A percentile compares a stretch with the other conserved stretches of the same genome.
phyloP scores from a whole-genome alignment of 192 early-diverging fungal genomes.

The Funneliformis geosporum region DNA sequence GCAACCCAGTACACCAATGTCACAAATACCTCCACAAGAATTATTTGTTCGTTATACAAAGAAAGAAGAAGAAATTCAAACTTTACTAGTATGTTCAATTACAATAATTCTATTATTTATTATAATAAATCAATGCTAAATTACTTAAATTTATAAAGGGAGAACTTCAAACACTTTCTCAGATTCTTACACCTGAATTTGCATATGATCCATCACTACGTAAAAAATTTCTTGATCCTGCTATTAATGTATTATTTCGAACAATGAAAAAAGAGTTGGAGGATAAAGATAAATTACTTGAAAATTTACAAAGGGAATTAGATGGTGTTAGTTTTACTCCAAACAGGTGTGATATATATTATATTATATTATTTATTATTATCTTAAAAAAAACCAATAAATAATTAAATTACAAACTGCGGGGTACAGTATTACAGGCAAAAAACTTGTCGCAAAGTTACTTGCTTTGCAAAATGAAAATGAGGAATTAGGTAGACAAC shows the following conservation, averaged over 20 bases:
- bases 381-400: not conserved
- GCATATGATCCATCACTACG: slow-evolving; percentile 22
- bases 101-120: not conserved
- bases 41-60: slow-evolving; percentile 22
- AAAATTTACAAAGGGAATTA: slow-evolving; percentile 32
- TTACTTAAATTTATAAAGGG: not conserved
- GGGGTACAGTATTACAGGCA: slow-evolving; percentile 23
- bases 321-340: slow-evolving; percentile 36
- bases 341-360: slow-evolving; percentile 22
- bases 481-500: slow-evolving; percentile 37
- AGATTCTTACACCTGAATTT: slow-evolving; percentile 29
- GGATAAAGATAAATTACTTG: slow-evolving; percentile 32
- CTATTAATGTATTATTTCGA: slow-evolving; percentile 35
- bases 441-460: slow-evolving; percentile 35
- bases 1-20: not conserved
- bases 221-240: slow-evolving; percentile 37
- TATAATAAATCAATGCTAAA: not conserved
- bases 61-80: slow-evolving; percentile 34
- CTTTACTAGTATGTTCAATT: slow-evolving; percentile 9
- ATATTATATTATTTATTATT: not conserved
- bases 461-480: slow-evolving; percentile 35
- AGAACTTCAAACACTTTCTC: slow-evolving; percentile 30
- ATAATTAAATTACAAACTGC: not conserved
- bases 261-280: slow-evolving; percentile 37
- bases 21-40: not conserved